Evolutionary conservation across 225 moss, liverwort and hornwort genomes (phyloP).

Genomic region (Ulota crispa): DNA sequence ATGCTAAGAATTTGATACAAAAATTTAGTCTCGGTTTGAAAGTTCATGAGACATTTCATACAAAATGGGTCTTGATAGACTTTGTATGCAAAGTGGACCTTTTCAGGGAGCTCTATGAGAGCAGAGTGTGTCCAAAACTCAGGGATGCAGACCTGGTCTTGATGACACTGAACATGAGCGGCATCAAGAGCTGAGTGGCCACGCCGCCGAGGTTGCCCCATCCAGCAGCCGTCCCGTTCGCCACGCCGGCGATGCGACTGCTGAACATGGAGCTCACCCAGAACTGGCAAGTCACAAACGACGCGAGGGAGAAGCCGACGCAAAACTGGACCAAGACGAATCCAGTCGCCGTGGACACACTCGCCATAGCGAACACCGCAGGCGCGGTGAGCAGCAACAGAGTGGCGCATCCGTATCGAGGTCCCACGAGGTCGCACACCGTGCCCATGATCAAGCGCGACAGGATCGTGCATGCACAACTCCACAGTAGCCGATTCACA

Average conservation of each 20-base stretch:
- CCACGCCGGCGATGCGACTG: conserved; percentile 57
- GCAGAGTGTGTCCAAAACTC: too few species aligned
- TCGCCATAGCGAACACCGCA: conserved; percentile 64
- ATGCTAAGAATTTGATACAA: not conserved
- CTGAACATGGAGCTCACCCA: conserved; percentile 93
- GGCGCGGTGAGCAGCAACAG: conserved; percentile 65
- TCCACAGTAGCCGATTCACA: not conserved
- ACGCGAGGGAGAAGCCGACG: conserved; percentile 73
- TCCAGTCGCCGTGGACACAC: conserved; percentile 48
- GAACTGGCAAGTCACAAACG: conserved; percentile 84
- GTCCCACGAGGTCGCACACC: conserved; percentile 70
- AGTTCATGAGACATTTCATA: not conserved
- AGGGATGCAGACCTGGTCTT: conserved; percentile 21
- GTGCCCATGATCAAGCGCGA: conserved; percentile 73
- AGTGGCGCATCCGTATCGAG: conserved; percentile 71
- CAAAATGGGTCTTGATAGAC: not conserved
- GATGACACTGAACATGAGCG: conserved; percentile 53
- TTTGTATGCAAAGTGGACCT: not conserved
- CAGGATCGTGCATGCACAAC: conserved; percentile 50
- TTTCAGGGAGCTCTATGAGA: too few species aligned
- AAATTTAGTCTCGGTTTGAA: not conserved
- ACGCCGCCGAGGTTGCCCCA: conserved; percentile 87
- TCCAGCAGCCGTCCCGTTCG: conserved; percentile 76
- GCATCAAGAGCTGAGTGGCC: conserved; percentile 80
- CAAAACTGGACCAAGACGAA: conserved; percentile 66